Evolutionary conservation across 148 eudicot species (phyloP), one percentile per base, ranked within the genome.

Genomic region (Rhododendron williamsianum): DNA sequence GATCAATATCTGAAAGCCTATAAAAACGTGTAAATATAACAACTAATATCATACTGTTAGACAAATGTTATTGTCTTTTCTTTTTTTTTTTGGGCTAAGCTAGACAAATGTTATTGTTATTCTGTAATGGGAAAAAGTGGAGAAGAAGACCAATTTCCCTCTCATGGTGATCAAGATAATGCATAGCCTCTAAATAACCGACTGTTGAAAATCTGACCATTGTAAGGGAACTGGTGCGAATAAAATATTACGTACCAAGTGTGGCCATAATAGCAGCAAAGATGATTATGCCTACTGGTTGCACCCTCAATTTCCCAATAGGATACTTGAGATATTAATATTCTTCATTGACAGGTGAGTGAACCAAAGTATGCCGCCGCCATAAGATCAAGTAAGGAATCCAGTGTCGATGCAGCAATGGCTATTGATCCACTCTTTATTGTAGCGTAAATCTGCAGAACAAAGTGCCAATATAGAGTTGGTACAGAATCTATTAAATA

Each of bases 261-360:
- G 99, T 96, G 80, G 99, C 99, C 99, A 96, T 96, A 35, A 96
- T 78, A 86, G 99, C 99, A 60, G 99, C 98, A 88, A 96, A 96
- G 83, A 96, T 82, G 33, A 96, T 92, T 77, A 96, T 95, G 81
- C 99, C 99, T 2, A 96, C 99, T 2, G 99, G 99, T 89, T 96
- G 99, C 56, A 96, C 98, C 87, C 99, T 89, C 89, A 96, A 76
- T 87, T 96, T 96, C 56, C 99, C 99, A 25, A 96, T 96, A 16
- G 99, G 99, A 85, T 96, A 96, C 84, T 91, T 94, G 80, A 93
- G 83, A 96, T 93, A 78, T 96, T 95, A 60, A 95, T 90, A 81
- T 84, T 92, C 82, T 91, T 94, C 98, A 96, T 96, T 4, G 99
- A 93, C 72, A 96, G 89, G 86, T 96, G 98, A 54, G 98, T 91